Base-by-base conservation (phyloP, 805 yeast species). In the Lipomyces orientalis region DNA sequence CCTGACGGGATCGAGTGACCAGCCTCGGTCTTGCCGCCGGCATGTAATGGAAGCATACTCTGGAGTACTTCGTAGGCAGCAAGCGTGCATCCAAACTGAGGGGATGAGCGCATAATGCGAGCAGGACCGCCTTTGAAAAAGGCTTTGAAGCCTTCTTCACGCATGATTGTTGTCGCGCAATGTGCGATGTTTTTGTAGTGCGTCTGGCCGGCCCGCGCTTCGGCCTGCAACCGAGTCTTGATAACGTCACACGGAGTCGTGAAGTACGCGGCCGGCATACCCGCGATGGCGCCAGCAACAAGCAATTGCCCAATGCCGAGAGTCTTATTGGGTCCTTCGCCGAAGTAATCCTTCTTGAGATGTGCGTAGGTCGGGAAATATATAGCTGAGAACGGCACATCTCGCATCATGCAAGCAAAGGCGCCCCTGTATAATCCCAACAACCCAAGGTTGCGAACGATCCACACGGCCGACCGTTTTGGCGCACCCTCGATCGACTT, bases 161-260 rank as follows among this genome's bases (percentile, higher is more conserved):
- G 86, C 73, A 87, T 77, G 65, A 94, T 93, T 2, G 90, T 86
- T 39, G 81, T 78, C 55, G 89, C 90, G 29, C 97, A 96, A 79
- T 93, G 93, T 37, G 82, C 74, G 64, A 94, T 88, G 66, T 96
- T 94, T 31, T 79, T 83, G 80, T 94, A 94, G 58, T 85, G 85
- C 16, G 90, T 85, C 75, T 91, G 97, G 64, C 93, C 94, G 64
- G 84, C 80, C 70, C 89, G 87, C 5, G 91, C 84, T 77, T 88
- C 96, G 68, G 92, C 88, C 81, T 94, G 99, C 71, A 94, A 82
- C 79, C 98, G 88, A 2, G 99, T 94, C 81, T 94, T 94, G 75
- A 95, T 90, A 60, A 94, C 98, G 82, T 94, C 99, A 75, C 92
- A 93, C 1, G 99, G 99, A 0, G 99, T 94, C 1, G 99, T 94